Base-by-base conservation (phyloP, 176 grass and related monocot genomes). In the Phyllostachys edulis region DNA sequence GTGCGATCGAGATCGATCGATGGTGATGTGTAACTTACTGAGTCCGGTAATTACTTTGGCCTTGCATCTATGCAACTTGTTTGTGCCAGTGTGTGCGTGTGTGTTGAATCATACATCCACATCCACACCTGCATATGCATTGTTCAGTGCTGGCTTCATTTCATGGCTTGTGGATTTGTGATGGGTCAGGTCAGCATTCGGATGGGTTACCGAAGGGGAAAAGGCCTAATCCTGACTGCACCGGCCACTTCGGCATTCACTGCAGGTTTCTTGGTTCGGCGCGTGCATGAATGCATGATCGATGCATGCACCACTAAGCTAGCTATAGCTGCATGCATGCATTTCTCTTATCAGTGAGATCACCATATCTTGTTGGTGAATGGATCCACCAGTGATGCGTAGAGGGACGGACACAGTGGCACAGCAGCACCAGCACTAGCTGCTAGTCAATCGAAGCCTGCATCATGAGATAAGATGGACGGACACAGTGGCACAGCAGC, bases 191-290 rank as follows among this genome's bases (percentile, higher is more conserved):
- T 56, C 36, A 55, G 32, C 21, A 23, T 20, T 18, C 24, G 1
- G 13, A 40, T 55, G 21, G 20, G 51, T 20, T 55, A 68, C 34
- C 4, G 63, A 52, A 81, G 40, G 42, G 10, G 78, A 21, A 76
- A 84, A 76, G 37, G 34, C 82, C n/a, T 77, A 67, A 32, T 5
- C 82, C 51, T 68, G 37, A n/a, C 82, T 32, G 50, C 61, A 29
- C 46, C 71, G 36, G 16, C 34, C 61, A 66, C 45, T 67, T 64
- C 42, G 76, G 37, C 4, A 42, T 59, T 23, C 68, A n/a, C 68
- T 46, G 71, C 71, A 54, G 10, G 16, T 74, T 74, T 52, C 40
- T 49, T 49, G 13, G 47, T 49, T 49, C 47, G 47, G 47, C 47
- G 47, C 47, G 5, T 16, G 13, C 6, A 7, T 54, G 51, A 18